Base-by-base conservation (phyloP, 371 early-diverging fungal species). In the Rhizopus stolonifer region DNA sequence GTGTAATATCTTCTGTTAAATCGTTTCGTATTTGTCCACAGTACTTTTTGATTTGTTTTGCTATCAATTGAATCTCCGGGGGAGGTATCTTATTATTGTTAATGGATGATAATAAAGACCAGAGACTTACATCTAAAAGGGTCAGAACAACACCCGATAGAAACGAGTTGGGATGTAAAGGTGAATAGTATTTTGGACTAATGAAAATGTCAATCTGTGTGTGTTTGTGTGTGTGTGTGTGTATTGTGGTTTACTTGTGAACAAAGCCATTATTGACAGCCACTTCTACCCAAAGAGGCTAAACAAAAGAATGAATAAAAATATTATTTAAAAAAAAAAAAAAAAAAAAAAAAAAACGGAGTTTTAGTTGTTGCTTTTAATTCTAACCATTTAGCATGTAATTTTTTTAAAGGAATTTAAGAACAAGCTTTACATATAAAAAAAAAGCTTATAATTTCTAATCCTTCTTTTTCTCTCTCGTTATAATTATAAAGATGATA, bases 121-220 rank as follows among this genome's bases (percentile, higher is more conserved):
- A 25, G 13, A 31, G 11, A 50, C 40, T 32, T 60, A 81, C 79
- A 39, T 72, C 76, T 25, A 72, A 56, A 18, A 80, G 49, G 38
- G 78, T 52, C 4, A 84, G 63, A 0, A 85, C 77, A 0, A 81
- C 38, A 1, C 86, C 86, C 0, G 86, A 85, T 40, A 84, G 77
- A 38, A 84, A 75, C 55, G 75, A 69, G 17, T 56, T 24, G 5
- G 81, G 81, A 23, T 50, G 26, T 44, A 77, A 72, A 0, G 86
- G 69, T 4, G 80, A 80, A 55, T 79, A 82, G 38, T 64, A 73
- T 18, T 67, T 40, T 9, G 79, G 60, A 2, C 84, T 84, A 19
- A 47, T 13, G 13, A 11, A 29, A 29, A 10, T 7, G 31, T 29
- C 31, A 7, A 29, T 29, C 31, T 29, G 10, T 29, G n/a, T n/a